phyloP scores from a whole-genome alignment of 371 early-diverging fungal species.

The Nosema muscidifuracis region DNA sequence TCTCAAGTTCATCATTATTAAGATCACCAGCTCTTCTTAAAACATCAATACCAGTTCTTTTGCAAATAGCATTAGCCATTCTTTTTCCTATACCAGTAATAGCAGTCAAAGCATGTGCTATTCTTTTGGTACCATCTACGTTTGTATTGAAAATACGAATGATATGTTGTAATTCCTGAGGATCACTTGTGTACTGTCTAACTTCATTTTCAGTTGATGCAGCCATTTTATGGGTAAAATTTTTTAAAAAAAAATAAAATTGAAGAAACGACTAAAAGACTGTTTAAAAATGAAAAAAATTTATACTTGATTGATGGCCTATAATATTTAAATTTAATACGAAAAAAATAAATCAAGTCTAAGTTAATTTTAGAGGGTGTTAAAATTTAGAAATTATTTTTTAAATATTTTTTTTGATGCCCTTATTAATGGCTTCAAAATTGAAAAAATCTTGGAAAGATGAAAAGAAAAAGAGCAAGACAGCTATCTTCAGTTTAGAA shows the following conservation, averaged over 20 bases:
- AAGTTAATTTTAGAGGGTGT: too few relatives aligned
- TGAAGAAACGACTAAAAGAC: not conserved
- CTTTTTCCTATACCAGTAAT: conserved; percentile 97
- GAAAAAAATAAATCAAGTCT: too few relatives aligned
- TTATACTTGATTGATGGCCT: too few relatives aligned
- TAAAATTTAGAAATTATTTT: too few relatives aligned
- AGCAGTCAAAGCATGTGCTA: conserved; percentile 84
- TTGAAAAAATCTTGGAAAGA: conserved; percentile 15
- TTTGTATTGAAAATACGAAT: conserved; percentile 98
- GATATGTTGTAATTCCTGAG: conserved; percentile 76
- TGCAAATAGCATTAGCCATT: conserved; percentile 87
- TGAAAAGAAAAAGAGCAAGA: conserved; percentile 8
- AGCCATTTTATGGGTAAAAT: conserved; percentile 34
- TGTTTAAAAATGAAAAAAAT: not conserved
- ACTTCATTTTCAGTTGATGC: not conserved
- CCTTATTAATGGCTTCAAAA: conserved; percentile 14
- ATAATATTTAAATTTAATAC: too few relatives aligned
- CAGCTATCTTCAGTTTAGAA: conserved; percentile 3
- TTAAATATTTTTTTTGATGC: not conserved
- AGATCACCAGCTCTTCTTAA: conserved; percentile 93
- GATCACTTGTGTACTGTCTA: conserved; percentile 38
- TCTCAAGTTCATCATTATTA: conserved; percentile 77
- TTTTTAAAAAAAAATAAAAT: conserved; percentile 24
- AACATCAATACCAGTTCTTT: conserved; percentile 90
- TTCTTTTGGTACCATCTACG: conserved; percentile 88